Base-by-base conservation (phyloP, 768 basidiomycete species). In the Pleurotus tuber-regium region DNA sequence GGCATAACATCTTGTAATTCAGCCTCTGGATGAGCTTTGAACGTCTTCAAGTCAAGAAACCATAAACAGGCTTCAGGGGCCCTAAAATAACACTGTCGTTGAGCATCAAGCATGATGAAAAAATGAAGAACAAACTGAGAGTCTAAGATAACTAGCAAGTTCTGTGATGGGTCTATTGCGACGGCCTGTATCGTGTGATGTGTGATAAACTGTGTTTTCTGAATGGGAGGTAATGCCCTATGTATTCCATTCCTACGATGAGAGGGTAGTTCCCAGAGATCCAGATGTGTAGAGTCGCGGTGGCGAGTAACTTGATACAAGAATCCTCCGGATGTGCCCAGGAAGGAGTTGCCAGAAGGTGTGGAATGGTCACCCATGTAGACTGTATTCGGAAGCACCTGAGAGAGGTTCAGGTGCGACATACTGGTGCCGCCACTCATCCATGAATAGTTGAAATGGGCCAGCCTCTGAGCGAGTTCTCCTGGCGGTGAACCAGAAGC, bases 1-100 rank as follows among this genome's bases (percentile, higher is more conserved):
- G 46, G 46, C 46, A 48, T 48, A n/a, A 48, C 46, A 36, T 48
- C 46, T 19, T 35, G n/a, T 10, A 48, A 21, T 12, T 48, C 46
- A 11, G 46, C 46, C 46, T 48, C 46, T 6, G 46, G 46, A n/a
- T 48, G 46, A 19, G 46, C 29, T 48, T 48, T 33, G 2, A 48
- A 48, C 4, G 46, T 48, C 24, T 21, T 31, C 4, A 48, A 21
- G 14, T 48, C 46, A 29, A 48, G 35, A 31, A 48, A 48, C 46
- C 46, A 48, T 9, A 48, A 18, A 24, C 46, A 48, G 11, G 46
- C 23, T 21, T 48, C 46, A 14, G 46, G 46, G n/a, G 23, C 28
- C 18, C 46, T 48, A 33, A 11, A 35, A 23, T 19, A 11, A 31
- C 12, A 2, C n/a, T 6, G 12, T 18, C 10, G 18, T 11, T 21